Evolutionary conservation across 768 basidiomycete species (phyloP).

Genomic region (Calocera viscosa): DNA sequence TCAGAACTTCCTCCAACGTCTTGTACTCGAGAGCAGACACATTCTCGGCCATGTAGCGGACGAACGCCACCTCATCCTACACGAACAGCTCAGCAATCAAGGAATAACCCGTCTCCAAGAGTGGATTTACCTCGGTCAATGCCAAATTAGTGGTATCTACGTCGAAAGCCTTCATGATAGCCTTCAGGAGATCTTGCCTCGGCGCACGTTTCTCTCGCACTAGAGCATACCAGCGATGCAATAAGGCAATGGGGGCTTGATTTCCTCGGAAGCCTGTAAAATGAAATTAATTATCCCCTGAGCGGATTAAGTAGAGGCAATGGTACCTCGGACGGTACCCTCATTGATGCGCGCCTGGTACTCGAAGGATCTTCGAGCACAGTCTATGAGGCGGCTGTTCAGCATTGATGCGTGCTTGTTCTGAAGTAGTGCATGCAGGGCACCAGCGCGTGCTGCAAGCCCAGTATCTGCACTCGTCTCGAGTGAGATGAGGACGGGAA

Average conservation of each 20-base stretch:
- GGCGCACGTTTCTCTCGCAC: slow-evolving; percentile 80
- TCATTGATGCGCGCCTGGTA: slow-evolving; percentile 56
- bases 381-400: slow-evolving; percentile 71
- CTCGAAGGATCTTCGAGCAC: slow-evolving; percentile 66
- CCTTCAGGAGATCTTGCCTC: slow-evolving; percentile 76
- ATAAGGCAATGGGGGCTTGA: slow-evolving; percentile 54
- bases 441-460: slow-evolving; percentile 62
- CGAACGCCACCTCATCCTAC: slow-evolving; percentile 73
- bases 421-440: slow-evolving; percentile 70
- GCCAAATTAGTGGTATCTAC: slow-evolving; percentile 43
- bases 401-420: slow-evolving; percentile 80
- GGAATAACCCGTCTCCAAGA: background rate
- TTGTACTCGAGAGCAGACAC: slow-evolving; percentile 88
- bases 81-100: background rate
- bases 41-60: slow-evolving; percentile 90
- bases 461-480: slow-evolving; percentile 60
- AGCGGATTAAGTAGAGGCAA: background rate
- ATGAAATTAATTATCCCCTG: background rate
- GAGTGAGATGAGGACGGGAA: slow-evolving; percentile 84
- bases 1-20: slow-evolving; percentile 82
- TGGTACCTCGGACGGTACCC: slow-evolving; percentile 43
- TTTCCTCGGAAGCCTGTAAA: slow-evolving; percentile 51
- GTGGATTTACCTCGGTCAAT: slow-evolving; percentile 42
- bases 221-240: slow-evolving; percentile 84
- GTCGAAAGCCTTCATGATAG: slow-evolving; percentile 72